Evolutionary conservation across 2,329 filamentous ascomycete species (phyloP).

Genomic region (Penicillium polonicum): DNA sequence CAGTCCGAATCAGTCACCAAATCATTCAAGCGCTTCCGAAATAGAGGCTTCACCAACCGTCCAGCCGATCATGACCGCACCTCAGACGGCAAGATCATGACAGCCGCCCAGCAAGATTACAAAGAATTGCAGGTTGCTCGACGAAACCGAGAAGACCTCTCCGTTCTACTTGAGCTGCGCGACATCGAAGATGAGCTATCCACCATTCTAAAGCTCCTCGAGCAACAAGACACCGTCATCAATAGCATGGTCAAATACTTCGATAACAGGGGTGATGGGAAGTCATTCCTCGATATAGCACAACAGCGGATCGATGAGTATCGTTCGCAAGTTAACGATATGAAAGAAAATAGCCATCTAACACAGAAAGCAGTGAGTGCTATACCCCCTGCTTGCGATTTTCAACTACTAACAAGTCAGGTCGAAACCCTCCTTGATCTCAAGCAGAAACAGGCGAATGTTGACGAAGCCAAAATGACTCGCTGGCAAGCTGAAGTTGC

Average conservation of each 20-base stretch:
- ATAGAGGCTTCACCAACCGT: slow-evolving; percentile 54
- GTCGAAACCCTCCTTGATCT: slow-evolving; percentile 67
- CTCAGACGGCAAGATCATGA: slow-evolving; percentile 32
- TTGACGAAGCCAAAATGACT: slow-evolving; percentile 64
- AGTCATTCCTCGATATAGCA: slow-evolving; percentile 54
- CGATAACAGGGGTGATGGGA: slow-evolving; percentile 42
- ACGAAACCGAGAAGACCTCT: slow-evolving; percentile 63
- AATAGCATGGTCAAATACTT: slow-evolving; percentile 39
- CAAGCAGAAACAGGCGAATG: slow-evolving; percentile 65
- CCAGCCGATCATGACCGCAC: slow-evolving; percentile 33
- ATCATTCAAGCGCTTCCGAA: slow-evolving; percentile 62
- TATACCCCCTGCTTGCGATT: background rate
- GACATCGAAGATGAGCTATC: slow-evolving; percentile 65
- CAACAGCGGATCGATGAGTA: slow-evolving; percentile 57
- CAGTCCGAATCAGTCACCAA: slow-evolving; percentile 63
- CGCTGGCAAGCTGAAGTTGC: slow-evolving; percentile 63
- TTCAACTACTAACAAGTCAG: slow-evolving; percentile 26
- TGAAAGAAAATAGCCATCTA: slow-evolving; percentile 57
- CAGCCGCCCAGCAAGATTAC: slow-evolving; percentile 39
- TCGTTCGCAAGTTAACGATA: slow-evolving; percentile 54
- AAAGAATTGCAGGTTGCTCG: slow-evolving; percentile 51
- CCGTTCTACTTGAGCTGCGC: slow-evolving; percentile 60
- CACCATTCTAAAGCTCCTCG: slow-evolving; percentile 57
- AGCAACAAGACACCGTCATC: slow-evolving; percentile 56
- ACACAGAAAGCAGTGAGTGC: slow-evolving; percentile 57